These are phyloP conservation scores for Colletotrichum brevisporum DNA, from an alignment of 2,329 filamentous ascomycete genomes.

Conservation along the genomic window DNA sequence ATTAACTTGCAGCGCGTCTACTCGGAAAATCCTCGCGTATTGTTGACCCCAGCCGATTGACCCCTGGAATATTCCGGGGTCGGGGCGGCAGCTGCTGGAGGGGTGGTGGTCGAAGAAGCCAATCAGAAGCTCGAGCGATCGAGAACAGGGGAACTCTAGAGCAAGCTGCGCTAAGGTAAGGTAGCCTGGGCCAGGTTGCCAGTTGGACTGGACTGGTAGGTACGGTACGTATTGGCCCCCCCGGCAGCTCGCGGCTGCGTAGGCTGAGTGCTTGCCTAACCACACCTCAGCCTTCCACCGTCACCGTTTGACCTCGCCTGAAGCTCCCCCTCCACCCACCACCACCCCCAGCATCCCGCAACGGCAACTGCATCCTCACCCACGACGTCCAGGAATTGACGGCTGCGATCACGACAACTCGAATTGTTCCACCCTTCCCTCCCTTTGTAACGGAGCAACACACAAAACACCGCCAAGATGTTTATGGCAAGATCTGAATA, in stretches of 20 bases:
- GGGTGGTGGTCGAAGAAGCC: not conserved
- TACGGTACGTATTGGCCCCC: slow-evolving; percentile 15
- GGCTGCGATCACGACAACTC: not conserved
- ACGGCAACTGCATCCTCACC: slow-evolving; percentile 11
- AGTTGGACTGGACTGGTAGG: not conserved
- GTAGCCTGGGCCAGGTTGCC: not conserved
- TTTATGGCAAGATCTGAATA: slow-evolving; percentile 99
- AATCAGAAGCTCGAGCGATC: slow-evolving; percentile 25
- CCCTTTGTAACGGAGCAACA: slow-evolving; percentile 25
- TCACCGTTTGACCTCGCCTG: slow-evolving; percentile 40
- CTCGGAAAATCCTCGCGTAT: slow-evolving; percentile 41
- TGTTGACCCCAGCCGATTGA: slow-evolving; percentile 19
- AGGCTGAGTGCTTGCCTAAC: slow-evolving; percentile 57
- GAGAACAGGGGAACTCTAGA: slow-evolving; percentile 19
- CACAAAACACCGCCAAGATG: slow-evolving; percentile 76
- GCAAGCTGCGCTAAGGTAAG: slow-evolving; percentile 23
- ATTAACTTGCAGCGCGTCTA: slow-evolving; percentile 37
- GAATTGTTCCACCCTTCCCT: not conserved
- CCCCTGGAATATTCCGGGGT: slow-evolving; percentile 38
- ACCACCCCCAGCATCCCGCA: slow-evolving; percentile 17
- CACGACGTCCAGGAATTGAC: slow-evolving; percentile 24
- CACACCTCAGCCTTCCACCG: slow-evolving; percentile 34
- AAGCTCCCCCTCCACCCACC: slow-evolving; percentile 37
- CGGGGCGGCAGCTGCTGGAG: slow-evolving; percentile 18
- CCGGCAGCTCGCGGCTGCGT: slow-evolving; percentile 49